Evolutionary conservation across 192 early-diverging fungal species (phyloP).

Genomic region (Allomyces arbusculus): DNA sequence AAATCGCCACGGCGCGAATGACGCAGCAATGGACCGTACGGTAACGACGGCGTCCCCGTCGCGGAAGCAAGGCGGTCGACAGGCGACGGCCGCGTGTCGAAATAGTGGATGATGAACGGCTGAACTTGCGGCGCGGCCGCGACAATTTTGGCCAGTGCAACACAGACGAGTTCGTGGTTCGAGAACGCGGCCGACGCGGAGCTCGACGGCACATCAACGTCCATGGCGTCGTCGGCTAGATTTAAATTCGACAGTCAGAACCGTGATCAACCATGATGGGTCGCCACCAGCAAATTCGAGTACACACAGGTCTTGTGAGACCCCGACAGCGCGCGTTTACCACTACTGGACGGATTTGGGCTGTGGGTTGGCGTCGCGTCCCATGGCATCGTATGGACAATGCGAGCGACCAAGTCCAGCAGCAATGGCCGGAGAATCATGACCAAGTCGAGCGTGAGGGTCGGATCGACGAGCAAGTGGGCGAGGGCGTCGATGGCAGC

Average conservation of each 20-base stretch:
- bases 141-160: neutral
- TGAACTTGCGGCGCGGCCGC: neutral
- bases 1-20: neutral
- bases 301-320: constrained; percentile 2
- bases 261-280: neutral
- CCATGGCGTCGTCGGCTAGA: neutral
- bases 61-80: neutral
- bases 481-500: constrained; percentile 4
- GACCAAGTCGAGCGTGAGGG: constrained; percentile 12
- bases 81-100: neutral
- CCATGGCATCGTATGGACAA: too few species aligned
- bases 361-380: too few species aligned
- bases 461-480: constrained; percentile 10
- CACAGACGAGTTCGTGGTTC: neutral
- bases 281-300: constrained; percentile 5
- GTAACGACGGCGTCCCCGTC: neutral
- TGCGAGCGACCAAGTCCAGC: constrained; percentile 55
- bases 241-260: neutral
- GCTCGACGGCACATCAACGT: neutral
- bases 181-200: neutral
- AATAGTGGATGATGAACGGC: neutral
- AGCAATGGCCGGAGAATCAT: constrained; percentile 49
- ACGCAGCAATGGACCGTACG: neutral
- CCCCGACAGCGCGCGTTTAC: constrained; percentile 19
- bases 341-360: constrained; percentile 11